These are phyloP conservation scores for Xerocomus potaroensis DNA, from an alignment of 768 basidiomycete species.

Conservation along the genomic window DNA sequence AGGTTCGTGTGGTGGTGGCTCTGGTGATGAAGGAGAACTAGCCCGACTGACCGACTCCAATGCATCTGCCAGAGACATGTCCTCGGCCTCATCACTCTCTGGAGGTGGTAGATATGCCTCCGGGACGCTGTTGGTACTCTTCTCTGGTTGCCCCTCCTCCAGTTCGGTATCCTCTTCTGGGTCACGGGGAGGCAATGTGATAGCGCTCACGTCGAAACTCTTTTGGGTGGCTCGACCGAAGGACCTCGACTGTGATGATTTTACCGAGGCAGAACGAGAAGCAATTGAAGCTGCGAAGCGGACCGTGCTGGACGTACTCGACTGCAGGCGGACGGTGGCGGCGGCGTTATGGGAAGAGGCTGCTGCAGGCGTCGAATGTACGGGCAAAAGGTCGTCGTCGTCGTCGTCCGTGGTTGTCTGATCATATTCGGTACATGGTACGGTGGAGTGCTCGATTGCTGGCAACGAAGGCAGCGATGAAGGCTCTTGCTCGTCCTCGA, in stretches of 20 bases:
- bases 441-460: constrained; percentile 59
- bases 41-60: constrained; percentile 52
- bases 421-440: constrained; percentile 33
- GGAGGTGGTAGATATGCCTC: constrained; percentile 50
- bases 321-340: constrained; percentile 47
- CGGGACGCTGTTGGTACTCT: constrained; percentile 49
- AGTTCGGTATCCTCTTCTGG: constrained; percentile 34
- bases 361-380: constrained; percentile 64
- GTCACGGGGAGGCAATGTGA: constrained; percentile 47
- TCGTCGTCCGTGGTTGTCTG: constrained; percentile 41
- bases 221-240: constrained; percentile 33
- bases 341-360: constrained; percentile 47
- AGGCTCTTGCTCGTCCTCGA: constrained; percentile 74
- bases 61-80: constrained; percentile 53
- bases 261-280: constrained; percentile 36
- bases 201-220: constrained; percentile 59
- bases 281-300: constrained; percentile 53
- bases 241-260: constrained; percentile 34
- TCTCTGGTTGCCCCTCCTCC: constrained; percentile 35
- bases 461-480: constrained; percentile 80
- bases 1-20: constrained; percentile 31
- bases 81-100: constrained; percentile 40
- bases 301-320: constrained; percentile 46
- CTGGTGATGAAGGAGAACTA: constrained; percentile 44
- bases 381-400: constrained; percentile 44